Evolutionary conservation across 2,329 filamentous ascomycete genomes (phyloP), one percentile per base, ranked within the genome.

Genomic region (Chaetothyriales sp.): DNA sequence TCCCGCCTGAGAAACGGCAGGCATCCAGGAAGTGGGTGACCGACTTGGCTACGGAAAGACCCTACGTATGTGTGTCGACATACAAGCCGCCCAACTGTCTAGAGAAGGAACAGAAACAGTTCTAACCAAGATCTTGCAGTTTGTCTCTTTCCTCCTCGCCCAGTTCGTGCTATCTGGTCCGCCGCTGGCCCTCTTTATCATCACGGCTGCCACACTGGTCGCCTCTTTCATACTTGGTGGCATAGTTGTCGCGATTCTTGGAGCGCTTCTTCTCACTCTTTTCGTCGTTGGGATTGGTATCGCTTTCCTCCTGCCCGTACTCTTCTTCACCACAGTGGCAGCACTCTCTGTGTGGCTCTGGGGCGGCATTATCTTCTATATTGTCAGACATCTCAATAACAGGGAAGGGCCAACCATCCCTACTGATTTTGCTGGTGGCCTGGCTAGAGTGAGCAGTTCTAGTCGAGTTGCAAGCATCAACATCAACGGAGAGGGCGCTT

Each of bases 71-170:
- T 39, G 5, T 2, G 15, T 15, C 3, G 6, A 6, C 22, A 25
- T 15, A 12, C 10, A 39, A 39, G 12, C 32, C 12, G 8, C 15
- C 3, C 12, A 25, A 25, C 22, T 67, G 72, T 0, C 85, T 83
- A 0, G 77, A 77, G 52, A 82, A 86, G 0, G 84, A 85, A 0
- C 85, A 84, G 89, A 64, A 4, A 75, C 65, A 46, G 83, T 75
- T 0, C 83, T 39, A 15, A 39, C 12, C 22, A 25, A 25, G 22
- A 36, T 15, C 15, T 39, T 39, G 12, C 32, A 39, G 32, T 69
- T 88, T 44, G 80, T 83, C 50, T 78, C 80, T 52, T 86, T 92
- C 64, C 63, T 87, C 51, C 66, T 77, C 45, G 70, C 75, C 26
- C 84, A 89, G 63, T 60, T 81, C 52, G 64, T 79, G 52, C 73